Conservation (phyloP, 2,329 filamentous ascomycete genomes). For the Aspergillus sp. region DNA sequence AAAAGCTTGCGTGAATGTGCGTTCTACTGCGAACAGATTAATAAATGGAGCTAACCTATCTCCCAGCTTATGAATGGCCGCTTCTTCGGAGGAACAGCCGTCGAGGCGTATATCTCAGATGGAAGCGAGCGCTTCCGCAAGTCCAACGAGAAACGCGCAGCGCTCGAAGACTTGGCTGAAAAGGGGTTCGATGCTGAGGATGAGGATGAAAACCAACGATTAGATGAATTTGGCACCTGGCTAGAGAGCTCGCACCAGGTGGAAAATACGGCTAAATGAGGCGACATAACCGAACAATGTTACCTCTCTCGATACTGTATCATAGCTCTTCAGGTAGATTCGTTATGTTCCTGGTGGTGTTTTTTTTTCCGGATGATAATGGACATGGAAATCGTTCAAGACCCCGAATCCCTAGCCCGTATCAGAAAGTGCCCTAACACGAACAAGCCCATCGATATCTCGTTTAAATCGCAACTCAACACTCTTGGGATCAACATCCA, state of each 20-base stretch:
- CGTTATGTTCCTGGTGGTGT: background rate
- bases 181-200: constrained; percentile 44
- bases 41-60: background rate
- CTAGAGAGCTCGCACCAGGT: constrained; percentile 35
- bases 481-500: background rate
- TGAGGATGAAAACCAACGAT: constrained; percentile 44
- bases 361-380: background rate
- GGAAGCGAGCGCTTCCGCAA: constrained; percentile 73
- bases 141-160: constrained; percentile 51
- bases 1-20: constrained; percentile 62
- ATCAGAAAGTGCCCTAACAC: background rate
- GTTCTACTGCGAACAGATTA: constrained; percentile 11
- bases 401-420: background rate
- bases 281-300: background rate
- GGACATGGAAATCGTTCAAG: background rate
- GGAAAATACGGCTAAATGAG: constrained; percentile 27
- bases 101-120: constrained; percentile 70
- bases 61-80: constrained; percentile 70
- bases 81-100: constrained; percentile 70
- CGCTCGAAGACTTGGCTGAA: constrained; percentile 49
- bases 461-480: background rate
- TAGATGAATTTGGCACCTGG: constrained; percentile 53
- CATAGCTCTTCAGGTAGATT: background rate
- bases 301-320: background rate
- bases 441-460: background rate